Evolutionary conservation across 371 early-diverging fungal species (phyloP).

Genomic region (Thermomucor indicae-seudaticae): DNA sequence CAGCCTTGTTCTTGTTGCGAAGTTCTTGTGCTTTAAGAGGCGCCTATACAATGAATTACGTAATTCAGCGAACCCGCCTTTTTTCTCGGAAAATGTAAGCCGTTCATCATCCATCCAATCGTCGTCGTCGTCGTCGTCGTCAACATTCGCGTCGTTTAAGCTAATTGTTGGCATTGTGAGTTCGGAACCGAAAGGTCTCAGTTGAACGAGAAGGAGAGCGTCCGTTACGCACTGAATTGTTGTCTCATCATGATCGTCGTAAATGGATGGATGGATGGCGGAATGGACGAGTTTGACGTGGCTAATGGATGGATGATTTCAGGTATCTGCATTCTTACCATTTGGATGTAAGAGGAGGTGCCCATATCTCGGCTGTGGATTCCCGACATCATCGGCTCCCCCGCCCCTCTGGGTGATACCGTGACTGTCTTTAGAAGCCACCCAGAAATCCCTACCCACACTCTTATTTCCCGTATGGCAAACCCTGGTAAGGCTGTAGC

Average conservation of each 20-base stretch:
- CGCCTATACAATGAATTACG: constrained; percentile 46
- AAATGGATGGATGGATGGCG: constrained; percentile 10
- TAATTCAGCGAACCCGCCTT: too few species aligned
- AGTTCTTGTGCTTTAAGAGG: constrained; percentile 89
- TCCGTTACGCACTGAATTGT: not conserved
- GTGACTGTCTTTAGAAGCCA: too few species aligned
- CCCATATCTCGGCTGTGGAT: not conserved
- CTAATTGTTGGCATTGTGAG: too few species aligned
- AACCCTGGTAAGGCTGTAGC: too few species aligned
- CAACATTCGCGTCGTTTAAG: too few species aligned
- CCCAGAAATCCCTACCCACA: too few species aligned
- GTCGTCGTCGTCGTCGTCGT: not conserved
- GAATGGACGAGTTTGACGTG: not conserved
- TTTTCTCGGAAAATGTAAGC: too few species aligned
- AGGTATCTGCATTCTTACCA: constrained; percentile 3
- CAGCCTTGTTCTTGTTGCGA: constrained; percentile 86
- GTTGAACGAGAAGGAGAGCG: not conserved
- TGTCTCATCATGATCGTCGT: not conserved
- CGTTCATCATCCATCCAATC: not conserved
- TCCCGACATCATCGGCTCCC: not conserved
- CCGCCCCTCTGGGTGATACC: too few species aligned
- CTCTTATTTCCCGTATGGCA: too few species aligned
- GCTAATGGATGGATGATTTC: constrained; percentile 2
- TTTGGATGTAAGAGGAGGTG: constrained; percentile 5
- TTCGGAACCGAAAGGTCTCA: too few species aligned